phyloP scores from a whole-genome alignment of 768 basidiomycete genomes.

The Coprinopsis marcescibilis region DNA sequence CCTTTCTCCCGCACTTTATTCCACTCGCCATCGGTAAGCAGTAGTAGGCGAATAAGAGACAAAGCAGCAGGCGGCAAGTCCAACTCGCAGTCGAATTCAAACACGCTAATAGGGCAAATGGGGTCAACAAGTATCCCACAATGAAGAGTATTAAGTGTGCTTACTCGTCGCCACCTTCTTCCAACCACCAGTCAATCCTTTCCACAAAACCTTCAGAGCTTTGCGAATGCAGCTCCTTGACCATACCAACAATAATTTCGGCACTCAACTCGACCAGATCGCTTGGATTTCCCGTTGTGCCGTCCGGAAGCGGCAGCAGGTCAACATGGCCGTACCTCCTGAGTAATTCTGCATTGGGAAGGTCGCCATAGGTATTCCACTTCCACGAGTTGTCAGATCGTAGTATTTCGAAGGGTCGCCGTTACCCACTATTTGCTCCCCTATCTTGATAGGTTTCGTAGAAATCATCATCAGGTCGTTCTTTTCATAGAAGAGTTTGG shows the following conservation, averaged over 20 bases:
- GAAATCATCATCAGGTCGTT: constrained; percentile 71
- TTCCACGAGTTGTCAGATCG: constrained; percentile 21
- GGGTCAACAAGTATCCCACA: background rate
- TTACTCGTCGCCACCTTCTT: constrained; percentile 86
- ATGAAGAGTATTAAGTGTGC: constrained; percentile 17
- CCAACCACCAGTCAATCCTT: constrained; percentile 91
- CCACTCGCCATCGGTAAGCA: constrained; percentile 54
- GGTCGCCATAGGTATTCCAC: constrained; percentile 96
- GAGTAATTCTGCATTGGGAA: constrained; percentile 89
- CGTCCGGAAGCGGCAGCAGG: constrained; percentile 47
- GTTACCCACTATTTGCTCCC: constrained; percentile 82
- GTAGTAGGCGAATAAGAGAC: constrained; percentile 61
- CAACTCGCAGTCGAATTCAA: constrained; percentile 47
- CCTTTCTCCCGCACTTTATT: constrained; percentile 51
- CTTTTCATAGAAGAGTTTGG: constrained; percentile 79
- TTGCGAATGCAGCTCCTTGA: constrained; percentile 20
- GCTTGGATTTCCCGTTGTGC: constrained; percentile 61
- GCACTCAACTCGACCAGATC: constrained; percentile 77
- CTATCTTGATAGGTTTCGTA: constrained; percentile 64
- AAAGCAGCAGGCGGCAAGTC: constrained; percentile 52
- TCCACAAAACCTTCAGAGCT: constrained; percentile 27
- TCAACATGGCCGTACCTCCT: constrained; percentile 94
- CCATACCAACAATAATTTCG: constrained; percentile 52
- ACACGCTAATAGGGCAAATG: constrained; percentile 36
- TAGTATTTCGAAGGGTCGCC: constrained; percentile 4